Conservation (phyloP, 2,329 filamentous ascomycete species). For the Colletotrichum chlorophyti region DNA sequence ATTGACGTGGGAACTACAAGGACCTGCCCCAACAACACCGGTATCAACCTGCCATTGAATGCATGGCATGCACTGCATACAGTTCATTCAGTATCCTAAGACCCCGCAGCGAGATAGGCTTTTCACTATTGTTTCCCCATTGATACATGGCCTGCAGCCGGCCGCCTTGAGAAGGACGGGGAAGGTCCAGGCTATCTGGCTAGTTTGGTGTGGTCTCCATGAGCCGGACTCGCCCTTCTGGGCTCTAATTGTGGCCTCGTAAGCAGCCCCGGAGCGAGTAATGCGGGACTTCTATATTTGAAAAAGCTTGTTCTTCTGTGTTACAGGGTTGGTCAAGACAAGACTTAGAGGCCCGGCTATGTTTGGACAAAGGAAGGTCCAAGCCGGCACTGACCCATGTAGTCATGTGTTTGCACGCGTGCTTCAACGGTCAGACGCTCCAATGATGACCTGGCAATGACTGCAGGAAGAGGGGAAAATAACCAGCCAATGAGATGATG, state of each 20-base stretch:
- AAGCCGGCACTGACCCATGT: conserved; percentile 15
- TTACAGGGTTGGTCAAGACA: too few species aligned
- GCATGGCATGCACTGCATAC: neutral
- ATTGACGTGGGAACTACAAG: too few species aligned
- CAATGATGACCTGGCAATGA: neutral
- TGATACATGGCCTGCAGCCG: neutral
- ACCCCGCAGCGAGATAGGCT: conserved; percentile 16
- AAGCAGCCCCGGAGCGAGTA: too few species aligned
- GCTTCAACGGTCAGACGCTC: neutral
- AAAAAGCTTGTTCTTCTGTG: conserved; percentile 3
- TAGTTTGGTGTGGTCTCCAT: neutral
- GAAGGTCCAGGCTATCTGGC: conserved; percentile 28
- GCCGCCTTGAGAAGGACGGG: neutral
- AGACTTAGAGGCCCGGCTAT: too few species aligned
- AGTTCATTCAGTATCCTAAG: neutral
- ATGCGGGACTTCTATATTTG: conserved; percentile 9
- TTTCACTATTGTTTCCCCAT: conserved; percentile 9
- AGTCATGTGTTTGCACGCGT: neutral
- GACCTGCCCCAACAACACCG: too few species aligned
- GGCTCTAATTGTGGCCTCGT: too few species aligned
- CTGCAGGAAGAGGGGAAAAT: neutral
- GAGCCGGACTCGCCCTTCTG: too few species aligned
- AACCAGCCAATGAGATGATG: neutral
- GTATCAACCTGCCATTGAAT: neutral
- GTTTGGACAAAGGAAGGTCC: conserved; percentile 25